Conservation (phyloP, 108 stramenopile species). For the Aurantiochytrium sp. region DNA sequence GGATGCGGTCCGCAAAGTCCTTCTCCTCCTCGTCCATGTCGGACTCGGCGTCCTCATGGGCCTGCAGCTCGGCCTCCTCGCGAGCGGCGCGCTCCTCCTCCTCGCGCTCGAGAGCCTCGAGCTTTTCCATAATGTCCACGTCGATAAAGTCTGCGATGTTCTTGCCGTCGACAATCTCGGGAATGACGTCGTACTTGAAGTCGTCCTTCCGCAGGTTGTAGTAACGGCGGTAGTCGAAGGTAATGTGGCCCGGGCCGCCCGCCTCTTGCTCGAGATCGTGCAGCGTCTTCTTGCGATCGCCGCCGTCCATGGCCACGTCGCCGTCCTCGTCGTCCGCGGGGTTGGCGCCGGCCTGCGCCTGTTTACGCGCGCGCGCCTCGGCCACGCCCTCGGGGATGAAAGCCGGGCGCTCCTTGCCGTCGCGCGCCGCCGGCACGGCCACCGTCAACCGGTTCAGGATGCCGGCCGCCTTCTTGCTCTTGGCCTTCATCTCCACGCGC, state of each 20-base stretch:
- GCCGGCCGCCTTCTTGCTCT: slow-evolving; percentile 59
- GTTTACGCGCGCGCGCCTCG: slow-evolving; percentile 14
- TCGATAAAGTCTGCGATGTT: slow-evolving; percentile 94
- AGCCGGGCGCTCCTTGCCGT: slow-evolving; percentile 73
- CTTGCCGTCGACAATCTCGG: slow-evolving; percentile 97
- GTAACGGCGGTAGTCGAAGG: slow-evolving; percentile 85
- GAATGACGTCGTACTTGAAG: slow-evolving; percentile 88
- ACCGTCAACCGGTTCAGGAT: slow-evolving; percentile 96
- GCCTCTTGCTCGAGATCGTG: slow-evolving; percentile 93
- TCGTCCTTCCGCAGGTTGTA: slow-evolving; percentile 85
- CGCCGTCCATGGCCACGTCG: slow-evolving; percentile 22
- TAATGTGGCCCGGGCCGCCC: slow-evolving; percentile 95
- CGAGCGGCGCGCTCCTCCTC: slow-evolving; percentile 76
- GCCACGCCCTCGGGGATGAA: slow-evolving; percentile 81
- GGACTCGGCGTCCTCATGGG: slow-evolving; percentile 25
- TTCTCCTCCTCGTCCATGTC: slow-evolving; percentile 26
- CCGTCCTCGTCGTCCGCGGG: neutral
- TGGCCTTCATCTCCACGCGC: slow-evolving; percentile 83
- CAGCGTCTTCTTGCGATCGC: slow-evolving; percentile 70
- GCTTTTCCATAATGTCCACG: slow-evolving; percentile 76
- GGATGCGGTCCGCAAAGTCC: neutral
- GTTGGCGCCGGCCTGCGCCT: neutral
- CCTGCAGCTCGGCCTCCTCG: slow-evolving; percentile 68
- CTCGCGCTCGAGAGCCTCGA: slow-evolving; percentile 79
- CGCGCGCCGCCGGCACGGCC: slow-evolving; percentile 82